Percentiles rank a stretch among this genome's conserved stretches.
Conservation (phyloP, 306 rosid species). For the Styphnolobium japonicum region DNA sequence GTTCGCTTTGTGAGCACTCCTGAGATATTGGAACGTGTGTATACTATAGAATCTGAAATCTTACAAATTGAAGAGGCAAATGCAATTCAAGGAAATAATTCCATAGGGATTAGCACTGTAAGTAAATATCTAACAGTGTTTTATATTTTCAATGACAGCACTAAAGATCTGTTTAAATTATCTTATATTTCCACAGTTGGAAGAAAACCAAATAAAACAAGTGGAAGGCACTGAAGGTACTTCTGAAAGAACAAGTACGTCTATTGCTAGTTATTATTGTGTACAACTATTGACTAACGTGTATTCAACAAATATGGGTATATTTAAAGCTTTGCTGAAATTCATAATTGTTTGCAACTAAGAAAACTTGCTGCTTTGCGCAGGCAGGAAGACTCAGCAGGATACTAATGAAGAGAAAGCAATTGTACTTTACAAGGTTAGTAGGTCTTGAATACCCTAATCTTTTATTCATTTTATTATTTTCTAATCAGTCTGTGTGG, state of each 20-base stretch:
- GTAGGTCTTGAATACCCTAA: slow-evolving; percentile 25
- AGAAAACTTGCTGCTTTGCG: slow-evolving; percentile 25
- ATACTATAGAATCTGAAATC: slow-evolving; percentile 78
- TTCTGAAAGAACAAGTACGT: slow-evolving; percentile 14
- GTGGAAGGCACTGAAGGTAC: slow-evolving; percentile 57
- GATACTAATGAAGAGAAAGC: slow-evolving; percentile 70
- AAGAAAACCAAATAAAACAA: slow-evolving; percentile 63
- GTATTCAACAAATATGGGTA: background rate
- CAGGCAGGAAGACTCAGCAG: slow-evolving; percentile 55
- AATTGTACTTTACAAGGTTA: slow-evolving; percentile 76
- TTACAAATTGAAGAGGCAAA: slow-evolving; percentile 90
- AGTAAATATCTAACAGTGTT: slow-evolving; percentile 28
- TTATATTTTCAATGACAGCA: background rate
- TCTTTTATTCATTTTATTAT: background rate
- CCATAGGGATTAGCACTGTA: slow-evolving; percentile 52
- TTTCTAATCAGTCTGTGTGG: slow-evolving; percentile 34
- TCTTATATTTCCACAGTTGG: slow-evolving; percentile 53
- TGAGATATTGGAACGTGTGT: slow-evolving; percentile 89
- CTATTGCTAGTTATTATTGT: slow-evolving; percentile 13
- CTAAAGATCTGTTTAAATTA: slow-evolving; percentile 28
- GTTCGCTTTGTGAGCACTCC: slow-evolving; percentile 97
- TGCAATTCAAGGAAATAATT: slow-evolving; percentile 76
- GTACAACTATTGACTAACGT: slow-evolving; percentile 11
- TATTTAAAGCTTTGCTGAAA: slow-evolving; percentile 4
- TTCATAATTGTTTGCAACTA: slow-evolving; percentile 22